phyloP scores from a whole-genome alignment of 805 yeast species.

The Millerozyma acaciae region DNA sequence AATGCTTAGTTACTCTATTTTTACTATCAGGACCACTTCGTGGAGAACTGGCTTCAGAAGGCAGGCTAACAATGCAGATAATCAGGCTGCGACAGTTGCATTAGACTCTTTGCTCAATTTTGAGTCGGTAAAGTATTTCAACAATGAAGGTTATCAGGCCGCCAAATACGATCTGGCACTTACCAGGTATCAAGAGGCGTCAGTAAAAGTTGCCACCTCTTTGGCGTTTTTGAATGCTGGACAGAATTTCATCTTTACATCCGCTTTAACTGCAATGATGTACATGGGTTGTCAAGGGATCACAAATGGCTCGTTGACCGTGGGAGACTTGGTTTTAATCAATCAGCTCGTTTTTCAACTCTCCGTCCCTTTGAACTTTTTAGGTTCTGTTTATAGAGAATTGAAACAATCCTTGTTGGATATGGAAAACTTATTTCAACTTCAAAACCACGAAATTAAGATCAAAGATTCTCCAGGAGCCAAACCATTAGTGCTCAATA shows the following conservation, averaged over 20 bases:
- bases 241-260: conserved; percentile 74
- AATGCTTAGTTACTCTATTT: conserved; percentile 82
- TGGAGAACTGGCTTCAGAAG: conserved; percentile 95
- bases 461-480: conserved; percentile 65
- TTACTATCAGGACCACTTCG: conserved; percentile 88
- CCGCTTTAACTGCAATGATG: conserved; percentile 96
- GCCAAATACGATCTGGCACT: conserved; percentile 75
- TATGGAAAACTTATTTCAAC: conserved; percentile 90
- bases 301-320: conserved; percentile 74
- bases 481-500: conserved; percentile 49
- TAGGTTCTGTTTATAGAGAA: conserved; percentile 95
- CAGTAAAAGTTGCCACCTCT: conserved; percentile 80
- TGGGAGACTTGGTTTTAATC: conserved; percentile 91
- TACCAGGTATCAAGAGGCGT: conserved; percentile 66
- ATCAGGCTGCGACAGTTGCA: conserved; percentile 92
- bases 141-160: conserved; percentile 80
- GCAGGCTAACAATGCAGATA: conserved; percentile 85
- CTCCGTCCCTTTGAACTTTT: conserved; percentile 88
- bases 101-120: conserved; percentile 90
- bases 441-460: conserved; percentile 69
- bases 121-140: conserved; percentile 92
- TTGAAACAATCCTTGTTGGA: conserved; percentile 88
- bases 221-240: conserved; percentile 76
- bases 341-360: conserved; percentile 95
- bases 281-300: conserved; percentile 96